A percentile compares a stretch with the other conserved stretches of the same genome.
Conservation (phyloP, 2,329 filamentous ascomycete species). For the Coniochaeta sp. region DNA sequence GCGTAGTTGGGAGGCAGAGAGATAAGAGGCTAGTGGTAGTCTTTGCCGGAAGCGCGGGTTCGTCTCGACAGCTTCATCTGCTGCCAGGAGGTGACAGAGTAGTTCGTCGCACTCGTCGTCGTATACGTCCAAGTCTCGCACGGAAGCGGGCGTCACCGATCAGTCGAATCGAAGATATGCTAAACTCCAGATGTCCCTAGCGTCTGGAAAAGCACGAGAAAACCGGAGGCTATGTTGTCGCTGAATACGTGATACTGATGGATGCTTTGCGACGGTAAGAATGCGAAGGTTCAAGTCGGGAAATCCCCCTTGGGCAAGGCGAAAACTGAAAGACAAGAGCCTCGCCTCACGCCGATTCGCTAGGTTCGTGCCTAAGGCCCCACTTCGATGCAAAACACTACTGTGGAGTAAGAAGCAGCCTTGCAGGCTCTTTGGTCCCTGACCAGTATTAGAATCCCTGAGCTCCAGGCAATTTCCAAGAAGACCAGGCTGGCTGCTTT, state of each 20-base stretch:
- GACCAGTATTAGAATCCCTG: too few species aligned
- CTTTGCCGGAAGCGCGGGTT: background rate
- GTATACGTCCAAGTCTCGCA: background rate
- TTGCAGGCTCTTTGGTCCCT: too few species aligned
- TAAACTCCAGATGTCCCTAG: background rate
- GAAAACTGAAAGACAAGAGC: background rate
- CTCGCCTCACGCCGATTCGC: too few species aligned
- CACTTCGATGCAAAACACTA: too few species aligned
- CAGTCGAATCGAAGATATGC: background rate
- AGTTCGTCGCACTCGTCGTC: background rate
- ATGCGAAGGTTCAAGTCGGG: background rate
- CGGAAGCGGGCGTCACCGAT: background rate
- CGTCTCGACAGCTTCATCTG: too few species aligned
- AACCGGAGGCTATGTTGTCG: background rate
- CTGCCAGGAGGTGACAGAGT: background rate
- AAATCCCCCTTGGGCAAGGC: background rate
- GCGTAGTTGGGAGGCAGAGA: background rate
- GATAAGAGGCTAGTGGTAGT: background rate
- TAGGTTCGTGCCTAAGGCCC: too few species aligned
- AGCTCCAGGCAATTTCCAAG: too few species aligned
- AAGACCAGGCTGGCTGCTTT: background rate
- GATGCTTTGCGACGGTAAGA: too few species aligned
- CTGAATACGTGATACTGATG: background rate
- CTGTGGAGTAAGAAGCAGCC: too few species aligned
- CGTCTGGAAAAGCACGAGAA: background rate